Evolutionary conservation across 2,329 filamentous ascomycete genomes (phyloP).

Genomic region (Aspergillus caelatus): DNA sequence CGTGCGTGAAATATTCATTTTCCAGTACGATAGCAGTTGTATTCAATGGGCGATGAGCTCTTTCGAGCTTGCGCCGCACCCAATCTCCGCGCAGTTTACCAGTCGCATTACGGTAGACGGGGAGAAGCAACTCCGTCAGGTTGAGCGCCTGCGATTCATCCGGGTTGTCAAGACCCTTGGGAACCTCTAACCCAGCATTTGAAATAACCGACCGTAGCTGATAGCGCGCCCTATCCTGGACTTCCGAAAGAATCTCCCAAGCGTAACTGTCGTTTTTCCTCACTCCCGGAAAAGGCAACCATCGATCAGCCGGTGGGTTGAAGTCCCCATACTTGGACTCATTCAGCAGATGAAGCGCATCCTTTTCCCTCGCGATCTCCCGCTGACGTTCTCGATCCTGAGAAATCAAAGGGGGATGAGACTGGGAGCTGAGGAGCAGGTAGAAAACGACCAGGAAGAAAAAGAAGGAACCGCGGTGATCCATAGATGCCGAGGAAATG

Average conservation of each 20-base stretch:
- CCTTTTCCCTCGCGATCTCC: slow-evolving; percentile 54
- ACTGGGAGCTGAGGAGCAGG: slow-evolving; percentile 55
- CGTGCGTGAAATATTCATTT: slow-evolving; percentile 66
- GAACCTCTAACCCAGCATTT: slow-evolving; percentile 34
- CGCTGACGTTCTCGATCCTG: slow-evolving; percentile 51
- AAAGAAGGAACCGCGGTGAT: slow-evolving; percentile 52
- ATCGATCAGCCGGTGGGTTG: slow-evolving; percentile 46
- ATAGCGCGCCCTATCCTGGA: slow-evolving; percentile 66
- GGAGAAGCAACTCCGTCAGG: slow-evolving; percentile 46
- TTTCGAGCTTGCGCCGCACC: slow-evolving; percentile 61
- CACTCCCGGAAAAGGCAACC: slow-evolving; percentile 77
- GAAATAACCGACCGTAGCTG: slow-evolving; percentile 47
- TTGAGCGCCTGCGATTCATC: slow-evolving; percentile 33
- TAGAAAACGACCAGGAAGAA: slow-evolving; percentile 56
- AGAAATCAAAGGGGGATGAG: slow-evolving; percentile 42
- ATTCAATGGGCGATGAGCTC: slow-evolving; percentile 59
- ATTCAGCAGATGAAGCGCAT: slow-evolving; percentile 53
- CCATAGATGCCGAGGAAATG: slow-evolving; percentile 41
- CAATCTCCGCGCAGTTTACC: slow-evolving; percentile 77
- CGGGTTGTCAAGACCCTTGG: slow-evolving; percentile 30
- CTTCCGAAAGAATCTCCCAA: slow-evolving; percentile 72
- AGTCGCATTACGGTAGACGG: slow-evolving; percentile 77
- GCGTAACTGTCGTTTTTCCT: slow-evolving; percentile 72
- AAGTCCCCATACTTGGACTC: slow-evolving; percentile 58
- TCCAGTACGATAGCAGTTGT: slow-evolving; percentile 66